Conservation (phyloP, 768 basidiomycete genomes). For the Mycena filopes region DNA sequence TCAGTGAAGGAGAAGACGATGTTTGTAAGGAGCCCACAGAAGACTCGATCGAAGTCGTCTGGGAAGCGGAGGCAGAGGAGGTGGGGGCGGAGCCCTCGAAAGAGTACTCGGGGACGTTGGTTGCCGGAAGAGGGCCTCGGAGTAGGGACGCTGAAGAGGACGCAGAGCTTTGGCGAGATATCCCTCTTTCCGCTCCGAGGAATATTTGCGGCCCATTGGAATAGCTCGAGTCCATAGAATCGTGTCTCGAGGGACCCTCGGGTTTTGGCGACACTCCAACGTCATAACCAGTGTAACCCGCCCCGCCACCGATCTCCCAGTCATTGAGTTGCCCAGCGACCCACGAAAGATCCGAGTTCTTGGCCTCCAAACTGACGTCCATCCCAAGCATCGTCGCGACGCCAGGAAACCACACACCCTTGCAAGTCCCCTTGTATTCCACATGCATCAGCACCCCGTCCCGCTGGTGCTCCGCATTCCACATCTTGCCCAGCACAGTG, state of each 20-base stretch:
- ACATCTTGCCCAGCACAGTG: slow-evolving; percentile 61
- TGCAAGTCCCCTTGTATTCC: slow-evolving; percentile 79
- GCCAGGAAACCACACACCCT: slow-evolving; percentile 84
- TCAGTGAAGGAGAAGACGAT: slow-evolving; percentile 46
- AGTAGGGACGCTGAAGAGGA: slow-evolving; percentile 73
- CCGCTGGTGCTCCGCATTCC: slow-evolving; percentile 46
- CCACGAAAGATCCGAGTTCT: slow-evolving; percentile 78
- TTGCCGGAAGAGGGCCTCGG: slow-evolving; percentile 76
- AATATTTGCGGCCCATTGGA: slow-evolving; percentile 35
- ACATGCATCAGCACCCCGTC: slow-evolving; percentile 73
- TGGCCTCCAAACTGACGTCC: slow-evolving; percentile 76
- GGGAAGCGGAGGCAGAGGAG: slow-evolving; percentile 37
- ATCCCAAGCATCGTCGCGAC: slow-evolving; percentile 84
- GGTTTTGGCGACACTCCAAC: slow-evolving; percentile 54
- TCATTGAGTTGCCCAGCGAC: slow-evolving; percentile 56
- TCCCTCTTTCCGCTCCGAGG: slow-evolving; percentile 32
- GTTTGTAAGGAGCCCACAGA: slow-evolving; percentile 64
- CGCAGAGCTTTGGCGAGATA: slow-evolving; percentile 51
- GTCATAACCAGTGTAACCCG: slow-evolving; percentile 80
- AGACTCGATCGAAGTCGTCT: slow-evolving; percentile 46
- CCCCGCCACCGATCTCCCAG: slow-evolving; percentile 73
- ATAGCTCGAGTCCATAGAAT: slow-evolving; percentile 59
- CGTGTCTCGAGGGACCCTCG: slow-evolving; percentile 52
- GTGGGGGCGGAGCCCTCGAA: slow-evolving; percentile 66
- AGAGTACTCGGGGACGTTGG: slow-evolving; percentile 75